Evolutionary conservation across 371 early-diverging fungal species (phyloP).

Genomic region (Mucor velutinosus): DNA sequence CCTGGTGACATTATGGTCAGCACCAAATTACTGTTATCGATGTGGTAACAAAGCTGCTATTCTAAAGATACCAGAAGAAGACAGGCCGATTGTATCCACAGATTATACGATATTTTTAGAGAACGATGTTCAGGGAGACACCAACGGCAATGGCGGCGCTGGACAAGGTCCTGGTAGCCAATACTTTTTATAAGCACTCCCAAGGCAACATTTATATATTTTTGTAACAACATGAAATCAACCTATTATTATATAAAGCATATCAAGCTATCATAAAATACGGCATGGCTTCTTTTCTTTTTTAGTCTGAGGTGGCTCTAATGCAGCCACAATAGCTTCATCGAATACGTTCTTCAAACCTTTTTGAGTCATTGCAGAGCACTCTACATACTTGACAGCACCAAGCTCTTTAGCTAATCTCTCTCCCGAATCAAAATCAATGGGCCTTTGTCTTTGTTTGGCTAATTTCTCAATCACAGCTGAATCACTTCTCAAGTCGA

Average conservation of each 20-base stretch:
- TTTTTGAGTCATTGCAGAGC: conserved; percentile 95
- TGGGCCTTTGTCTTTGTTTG: conserved; percentile 84
- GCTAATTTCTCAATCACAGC: conserved; percentile 80
- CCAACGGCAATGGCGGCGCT: conserved; percentile 13
- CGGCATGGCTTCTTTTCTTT: conserved; percentile 74
- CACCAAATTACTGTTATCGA: conserved; percentile 99
- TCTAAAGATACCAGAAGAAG: conserved; percentile 82
- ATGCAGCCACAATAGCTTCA: conserved; percentile 97
- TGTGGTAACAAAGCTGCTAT: conserved; percentile 99
- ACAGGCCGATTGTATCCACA: conserved; percentile 76
- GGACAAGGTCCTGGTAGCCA: conserved; percentile 44
- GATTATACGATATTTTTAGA: conserved; percentile 84
- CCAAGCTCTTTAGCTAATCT: conserved; percentile 85
- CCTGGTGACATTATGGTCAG: conserved; percentile 99
- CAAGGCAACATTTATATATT: neutral
- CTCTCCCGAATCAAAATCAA: conserved; percentile 82
- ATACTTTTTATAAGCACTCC: conserved; percentile 37
- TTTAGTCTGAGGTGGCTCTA: conserved; percentile 89
- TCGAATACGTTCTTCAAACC: conserved; percentile 98
- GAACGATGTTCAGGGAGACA: conserved; percentile 64
- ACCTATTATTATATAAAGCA: conserved; percentile 4
- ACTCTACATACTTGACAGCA: conserved; percentile 97
- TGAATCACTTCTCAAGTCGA: conserved; percentile 93
- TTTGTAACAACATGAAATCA: neutral
- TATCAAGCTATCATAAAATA: conserved; percentile 56